Evolutionary conservation across 768 basidiomycete genomes (phyloP), one percentile per base, ranked within the genome.

Genomic region (Pisolithus albus): DNA sequence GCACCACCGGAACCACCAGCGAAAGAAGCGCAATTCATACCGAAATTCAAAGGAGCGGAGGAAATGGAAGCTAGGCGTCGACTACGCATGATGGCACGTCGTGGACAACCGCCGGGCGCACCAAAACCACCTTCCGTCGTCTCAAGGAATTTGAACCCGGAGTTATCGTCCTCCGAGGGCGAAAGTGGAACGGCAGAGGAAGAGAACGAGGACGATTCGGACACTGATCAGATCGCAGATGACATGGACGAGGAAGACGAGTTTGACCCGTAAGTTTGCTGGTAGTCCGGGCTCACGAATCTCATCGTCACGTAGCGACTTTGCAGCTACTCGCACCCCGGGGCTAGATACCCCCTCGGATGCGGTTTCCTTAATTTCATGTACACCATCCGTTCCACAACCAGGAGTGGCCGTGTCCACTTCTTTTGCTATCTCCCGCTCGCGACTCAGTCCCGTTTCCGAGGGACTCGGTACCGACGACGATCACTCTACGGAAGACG

Each of bases 31-130:
- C 80, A 76, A 49, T 90, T 89, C 58, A 73, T 86, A 23, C 89
- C 89, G 16, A 84, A 79, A 47, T 91, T 92, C 70, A 86, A 82
- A 57, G 83, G 86, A 7, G 84, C 86, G 0, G 88, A 81, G n/a
- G 88, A 92, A 64, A 91, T 91, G 88, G 90, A 90, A 56, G 80
- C 77, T 4, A 73, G 88, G 15, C 70, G 90, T 23, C 75, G 76
- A 50, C 66, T 76, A 38, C 76, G 89, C 11, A 79, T 92, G 72
- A 79, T 78, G 38, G 83, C 84, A 5, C 78, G 86, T 11, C 69
- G 76, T 15, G 63, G 67, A 36, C 53, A 76, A 64, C n/a, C 66
- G 2, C 61, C 71, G 3, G 59, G 66, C 1, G 52, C 46, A 18
- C 57, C 58, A 5, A 63, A 62, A 43, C 54, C 60, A 4, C 51